phyloP scores from a whole-genome alignment of 768 basidiomycete genomes.

The button mushroom (Agaricus bisporus) region DNA sequence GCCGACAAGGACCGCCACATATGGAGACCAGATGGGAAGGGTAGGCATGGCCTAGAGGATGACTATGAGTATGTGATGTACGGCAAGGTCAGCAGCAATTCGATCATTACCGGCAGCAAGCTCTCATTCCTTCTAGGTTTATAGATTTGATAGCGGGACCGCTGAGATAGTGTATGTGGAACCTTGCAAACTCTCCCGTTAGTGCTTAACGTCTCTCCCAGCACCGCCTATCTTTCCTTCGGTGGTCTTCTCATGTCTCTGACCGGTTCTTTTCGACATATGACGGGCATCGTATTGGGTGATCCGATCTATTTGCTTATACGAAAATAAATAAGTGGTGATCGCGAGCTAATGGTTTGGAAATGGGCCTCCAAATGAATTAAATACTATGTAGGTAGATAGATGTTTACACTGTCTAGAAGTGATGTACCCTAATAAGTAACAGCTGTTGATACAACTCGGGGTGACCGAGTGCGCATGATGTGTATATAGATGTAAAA shows the following conservation, averaged over 20 bases:
- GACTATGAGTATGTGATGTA: constrained; percentile 99
- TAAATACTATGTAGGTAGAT: neutral
- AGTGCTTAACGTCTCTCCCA: constrained; percentile 24
- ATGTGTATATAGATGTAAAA: neutral
- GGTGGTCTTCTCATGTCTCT: constrained; percentile 94
- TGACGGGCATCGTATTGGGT: constrained; percentile 88
- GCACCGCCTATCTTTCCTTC: constrained; percentile 94
- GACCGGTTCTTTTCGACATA: constrained; percentile 86
- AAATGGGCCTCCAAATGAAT: neutral
- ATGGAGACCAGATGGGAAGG: constrained; percentile 85
- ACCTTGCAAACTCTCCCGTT: neutral
- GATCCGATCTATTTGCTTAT: constrained; percentile 89
- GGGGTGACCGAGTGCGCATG: neutral
- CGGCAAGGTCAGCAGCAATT: constrained; percentile 68
- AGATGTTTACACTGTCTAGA: neutral
- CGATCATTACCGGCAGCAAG: neutral
- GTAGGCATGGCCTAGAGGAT: constrained; percentile 75
- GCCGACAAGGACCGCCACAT: constrained; percentile 73
- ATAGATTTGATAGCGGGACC: constrained; percentile 89
- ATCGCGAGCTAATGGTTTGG: constrained; percentile 4
- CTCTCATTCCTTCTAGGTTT: constrained; percentile 53
- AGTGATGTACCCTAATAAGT: constrained; percentile 3
- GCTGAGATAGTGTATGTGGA: constrained; percentile 76
- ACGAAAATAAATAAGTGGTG: constrained; percentile 45
- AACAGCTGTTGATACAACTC: constrained; percentile 7